Evolutionary conservation across 139 green algal species (phyloP).

Genomic region (Tetradesmus lagerheimii): DNA sequence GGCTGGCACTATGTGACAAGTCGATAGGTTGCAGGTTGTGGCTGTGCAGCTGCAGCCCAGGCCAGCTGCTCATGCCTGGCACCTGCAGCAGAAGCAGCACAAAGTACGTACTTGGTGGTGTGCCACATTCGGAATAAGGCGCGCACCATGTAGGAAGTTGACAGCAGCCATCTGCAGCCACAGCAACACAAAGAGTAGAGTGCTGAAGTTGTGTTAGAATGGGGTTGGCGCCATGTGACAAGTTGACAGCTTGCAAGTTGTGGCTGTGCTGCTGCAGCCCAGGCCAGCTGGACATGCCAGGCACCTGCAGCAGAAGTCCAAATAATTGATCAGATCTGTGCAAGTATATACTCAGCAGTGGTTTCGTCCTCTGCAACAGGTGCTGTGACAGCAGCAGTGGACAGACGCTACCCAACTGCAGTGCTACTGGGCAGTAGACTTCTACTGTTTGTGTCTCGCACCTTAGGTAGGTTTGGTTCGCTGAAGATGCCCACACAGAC

Average conservation of each 20-base stretch:
- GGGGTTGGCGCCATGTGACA: too few relatives aligned
- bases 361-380: not conserved
- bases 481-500: conserved; percentile 83
- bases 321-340: too few relatives aligned
- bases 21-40: not conserved
- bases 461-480: conserved; percentile 57
- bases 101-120: too few relatives aligned
- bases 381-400: too few relatives aligned
- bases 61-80: too few relatives aligned
- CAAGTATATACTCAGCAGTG: not conserved
- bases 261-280: not conserved
- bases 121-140: too few relatives aligned
- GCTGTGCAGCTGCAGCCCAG: not conserved
- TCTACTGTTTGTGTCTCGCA: not conserved
- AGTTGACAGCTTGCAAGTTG: not conserved
- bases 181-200: too few relatives aligned
- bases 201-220: too few relatives aligned
- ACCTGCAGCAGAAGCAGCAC: conserved; percentile 47
- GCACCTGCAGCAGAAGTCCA: not conserved
- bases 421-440: too few relatives aligned
- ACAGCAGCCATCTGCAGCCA: too few relatives aligned
- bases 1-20: too few relatives aligned
- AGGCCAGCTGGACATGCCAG: not conserved
- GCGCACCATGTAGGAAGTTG: not conserved
- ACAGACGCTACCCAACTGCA: too few relatives aligned